These are phyloP conservation scores for Xylaria sp. DNA, from an alignment of 2,329 filamentous ascomycete genomes.

Conservation along the genomic window DNA sequence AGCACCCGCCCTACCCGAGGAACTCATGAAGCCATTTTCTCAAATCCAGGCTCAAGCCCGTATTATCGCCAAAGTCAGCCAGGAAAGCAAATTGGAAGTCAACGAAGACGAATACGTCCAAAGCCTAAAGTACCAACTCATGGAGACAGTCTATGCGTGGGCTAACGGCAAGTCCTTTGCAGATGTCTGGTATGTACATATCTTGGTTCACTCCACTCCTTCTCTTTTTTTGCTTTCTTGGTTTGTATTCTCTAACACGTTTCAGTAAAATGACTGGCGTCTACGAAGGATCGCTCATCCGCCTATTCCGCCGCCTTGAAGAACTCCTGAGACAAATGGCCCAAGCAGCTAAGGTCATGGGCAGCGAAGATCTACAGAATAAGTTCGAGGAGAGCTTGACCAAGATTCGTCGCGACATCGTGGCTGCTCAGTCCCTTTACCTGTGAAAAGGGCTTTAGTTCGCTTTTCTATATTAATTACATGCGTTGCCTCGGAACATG, in stretches of 20 bases:
- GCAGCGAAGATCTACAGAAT: conserved; percentile 87
- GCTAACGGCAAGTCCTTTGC: conserved; percentile 87
- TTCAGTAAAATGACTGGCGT: conserved; percentile 97
- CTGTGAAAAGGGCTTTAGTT: conserved; percentile 55
- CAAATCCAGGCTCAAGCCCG: conserved; percentile 88
- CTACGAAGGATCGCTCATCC: conserved; percentile 95
- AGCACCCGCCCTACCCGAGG: conserved; percentile 77
- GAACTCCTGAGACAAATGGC: conserved; percentile 94
- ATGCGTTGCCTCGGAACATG: conserved; percentile 15
- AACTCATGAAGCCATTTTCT: conserved; percentile 82
- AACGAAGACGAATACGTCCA: conserved; percentile 94
- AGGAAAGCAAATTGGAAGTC: conserved; percentile 91
- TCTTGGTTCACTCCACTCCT: not conserved
- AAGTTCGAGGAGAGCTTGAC: conserved; percentile 88
- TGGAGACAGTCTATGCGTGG: conserved; percentile 96
- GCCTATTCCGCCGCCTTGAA: conserved; percentile 92
- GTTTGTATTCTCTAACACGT: conserved; percentile 34
- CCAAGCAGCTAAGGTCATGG: conserved; percentile 97
- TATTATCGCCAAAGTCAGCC: conserved; percentile 88
- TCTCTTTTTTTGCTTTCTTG: not conserved
- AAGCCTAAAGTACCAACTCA: conserved; percentile 90
- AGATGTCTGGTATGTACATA: conserved; percentile 82
- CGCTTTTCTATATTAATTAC: not conserved
- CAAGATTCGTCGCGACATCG: conserved; percentile 91
- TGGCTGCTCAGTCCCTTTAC: conserved; percentile 92